Evolutionary conservation across 164 flowering plant genomes (phyloP), one percentile per base, ranked within the genome.

Genomic region (Magnolia officinalis): DNA sequence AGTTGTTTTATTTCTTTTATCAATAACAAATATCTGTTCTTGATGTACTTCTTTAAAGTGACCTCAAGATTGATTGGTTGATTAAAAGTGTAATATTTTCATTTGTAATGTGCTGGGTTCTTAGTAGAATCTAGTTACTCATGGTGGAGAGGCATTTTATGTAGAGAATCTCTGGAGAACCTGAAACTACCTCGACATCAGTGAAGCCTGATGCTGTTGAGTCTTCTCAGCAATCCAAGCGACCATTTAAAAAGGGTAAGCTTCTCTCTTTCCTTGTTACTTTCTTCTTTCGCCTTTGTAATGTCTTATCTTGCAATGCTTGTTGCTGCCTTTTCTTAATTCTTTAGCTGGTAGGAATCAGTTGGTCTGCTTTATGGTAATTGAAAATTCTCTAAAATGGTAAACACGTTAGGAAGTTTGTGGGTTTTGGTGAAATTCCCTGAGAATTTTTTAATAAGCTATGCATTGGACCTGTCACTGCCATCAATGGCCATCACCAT

Each of bases 241-340:
- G 76, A 52, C 87, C 87, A 76, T 79, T 96, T 65, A 94, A 75
- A 82, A 96, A 82, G 86, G 99, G 99, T 91, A 83, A 77, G 45
- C 52, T 52, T 26, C 29, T 45, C 21, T 45, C 24, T 72, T 55
- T 24, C 66, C 45, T 64, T 69, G 50, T 72, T 64, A n/a, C 10
- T 58, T 74, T 67, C 50, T 55, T 70, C 3, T 50, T 69, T 64
- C 7, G 29, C 21, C 16, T 2, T 45, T 37, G 19, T 20, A 24
- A 1, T 29, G 74, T 19, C 49, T 16, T 61, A 69, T 70, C 50
- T 55, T 55, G 13, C 3, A 16, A 16, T 55, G 61, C 13, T 55
- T 55, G 16, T 11, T 50, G 52, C 19, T 76, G 19, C n/a, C 11
- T 11, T 55, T 55, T 55, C 61, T 55, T 55, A 55, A 11, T 55